Percentiles rank a stretch among this genome's conserved stretches.
These are phyloP conservation scores for Herpomyces periplanetae DNA, from an alignment of 2,329 filamentous ascomycete species.

Conservation along the genomic window DNA sequence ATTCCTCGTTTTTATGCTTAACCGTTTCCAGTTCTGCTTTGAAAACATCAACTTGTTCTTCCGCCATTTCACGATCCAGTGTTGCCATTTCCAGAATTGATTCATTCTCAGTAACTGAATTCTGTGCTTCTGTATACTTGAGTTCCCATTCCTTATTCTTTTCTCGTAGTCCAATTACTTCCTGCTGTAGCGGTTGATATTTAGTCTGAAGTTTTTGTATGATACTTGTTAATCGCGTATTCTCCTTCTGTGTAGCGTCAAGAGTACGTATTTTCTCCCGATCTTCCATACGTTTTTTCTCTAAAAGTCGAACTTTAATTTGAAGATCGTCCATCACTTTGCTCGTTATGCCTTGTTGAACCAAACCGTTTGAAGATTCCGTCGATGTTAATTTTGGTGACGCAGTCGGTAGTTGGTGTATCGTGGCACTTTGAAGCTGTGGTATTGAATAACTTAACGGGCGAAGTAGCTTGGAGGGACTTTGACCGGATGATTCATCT, in stretches of 20 bases:
- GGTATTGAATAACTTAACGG: too few species aligned
- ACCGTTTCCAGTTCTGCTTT: conserved; percentile 42
- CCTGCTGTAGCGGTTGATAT: conserved; percentile 44
- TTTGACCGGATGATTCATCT: too few species aligned
- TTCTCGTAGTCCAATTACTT: conserved; percentile 33
- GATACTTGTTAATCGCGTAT: conserved; percentile 38
- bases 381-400: too few species aligned
- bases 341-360: conserved; percentile 11
- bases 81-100: conserved; percentile 47
- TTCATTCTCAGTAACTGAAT: conserved; percentile 45
- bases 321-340: conserved; percentile 56
- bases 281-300: conserved; percentile 53
- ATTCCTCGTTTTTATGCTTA: conserved; percentile 35
- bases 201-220: conserved; percentile 71
- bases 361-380: conserved; percentile 9
- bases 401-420: too few species aligned
- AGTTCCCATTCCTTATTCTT: conserved; percentile 34
- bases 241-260: conserved; percentile 32
- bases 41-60: conserved; percentile 48
- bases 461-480: too few species aligned
- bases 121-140: conserved; percentile 25
- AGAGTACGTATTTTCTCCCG: conserved; percentile 43
- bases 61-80: conserved; percentile 76
- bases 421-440: too few species aligned
- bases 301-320: conserved; percentile 45